Evolutionary conservation across 345 rosid genomes (phyloP), one percentile per base, ranked within the genome.

Genomic region (Nasturtium officinale): DNA sequence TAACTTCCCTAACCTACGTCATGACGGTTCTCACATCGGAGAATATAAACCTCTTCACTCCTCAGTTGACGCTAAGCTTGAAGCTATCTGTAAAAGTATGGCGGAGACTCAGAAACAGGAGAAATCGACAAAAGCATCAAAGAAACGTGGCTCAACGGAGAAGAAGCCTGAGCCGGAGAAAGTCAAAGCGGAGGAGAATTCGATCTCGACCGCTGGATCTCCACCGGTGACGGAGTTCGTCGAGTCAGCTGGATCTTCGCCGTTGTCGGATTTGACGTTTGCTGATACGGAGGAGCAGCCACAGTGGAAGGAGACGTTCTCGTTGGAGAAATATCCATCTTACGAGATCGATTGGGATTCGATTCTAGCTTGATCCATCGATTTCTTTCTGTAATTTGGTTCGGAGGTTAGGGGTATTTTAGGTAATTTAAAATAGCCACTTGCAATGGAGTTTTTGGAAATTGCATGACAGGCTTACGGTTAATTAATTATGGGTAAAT

Each of bases 261-360:
- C 91, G 32, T 72, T 85, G 25, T 87, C 92, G 52, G 96, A 84
- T 0, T 66, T 84, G 68, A 85, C 91, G 30, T 79, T 80, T 30
- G 67, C 82, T 26, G 89, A 87, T 18, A 57, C 75, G 18, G 72
- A 83, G 32, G 70, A 82, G 37, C 83, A 83, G 46, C 72, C 78
- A 28, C 76, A 61, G 52, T 85, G 89, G 89, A 82, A 81, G 10
- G 95, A 91, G 69, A 85, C 78, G 28, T 89, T 85, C 54, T 29
- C 79, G 75, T 74, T 91, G 89, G 88, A 91, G 71, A 94, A 89
- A 80, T 94, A 23, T 74, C 97, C 98, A 6, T 94, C 98, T 18
- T 83, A 81, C 26, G 98, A 94, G 86, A 94, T 91, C 21, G 98
- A 94, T 55, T 94, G 97, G 97, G 96, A 75, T 32, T 81, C 92